Evolutionary conservation across 495 filamentous ascomycete species (phyloP), one percentile per base, ranked within the genome.

Genomic region (Lepidopterella palustris): DNA sequence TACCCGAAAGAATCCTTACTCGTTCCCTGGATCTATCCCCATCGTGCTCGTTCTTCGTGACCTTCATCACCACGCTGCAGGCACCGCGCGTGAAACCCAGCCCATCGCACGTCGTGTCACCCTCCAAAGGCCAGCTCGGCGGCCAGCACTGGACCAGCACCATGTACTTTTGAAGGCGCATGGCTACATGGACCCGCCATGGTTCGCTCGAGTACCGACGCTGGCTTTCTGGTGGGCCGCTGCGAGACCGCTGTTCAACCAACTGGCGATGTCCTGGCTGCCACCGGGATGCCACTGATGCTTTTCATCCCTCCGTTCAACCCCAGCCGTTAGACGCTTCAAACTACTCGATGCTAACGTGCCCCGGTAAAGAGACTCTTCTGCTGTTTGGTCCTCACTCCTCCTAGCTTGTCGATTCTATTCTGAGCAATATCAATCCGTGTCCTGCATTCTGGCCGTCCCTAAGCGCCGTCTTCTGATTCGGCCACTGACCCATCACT

Each of bases 381-480:
- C 26, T 52, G 54, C 40, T 55, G 55, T n/a, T n/a, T n/a, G n/a
- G n/a, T 40, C 15, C 55, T 20, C 21, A 50, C 20, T 27, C 47
- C 21, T 40, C 9, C 35, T 40, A 18, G 15, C 35, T 54, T 9
- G 2, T 54, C 51, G 21, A 52, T 62, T 54, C 61, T 64, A 63
- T 61, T 67, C 61, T 60, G 48, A 63, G 60, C 61, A 64, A 60
- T 67, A 63, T 67, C 60, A 60, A 57, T 59, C 63, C 58, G 53
- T 25, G 40, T 60, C 49, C 58, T 57, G 62, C 57, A 55, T 55
- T 55, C 25, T 50, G 27, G n/a, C 42, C 58, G 21, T 51, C 31
- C 35, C 24, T 68, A 68, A 68, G 65, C 65, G 65, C 65, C 65
- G 45, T 42, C 28, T 53, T 35, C 18, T 64, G 52, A 68, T 68